These are phyloP conservation scores for Eustoma russellianum DNA, from an alignment of 257 asterid genomes.

Conservation along the genomic window DNA sequence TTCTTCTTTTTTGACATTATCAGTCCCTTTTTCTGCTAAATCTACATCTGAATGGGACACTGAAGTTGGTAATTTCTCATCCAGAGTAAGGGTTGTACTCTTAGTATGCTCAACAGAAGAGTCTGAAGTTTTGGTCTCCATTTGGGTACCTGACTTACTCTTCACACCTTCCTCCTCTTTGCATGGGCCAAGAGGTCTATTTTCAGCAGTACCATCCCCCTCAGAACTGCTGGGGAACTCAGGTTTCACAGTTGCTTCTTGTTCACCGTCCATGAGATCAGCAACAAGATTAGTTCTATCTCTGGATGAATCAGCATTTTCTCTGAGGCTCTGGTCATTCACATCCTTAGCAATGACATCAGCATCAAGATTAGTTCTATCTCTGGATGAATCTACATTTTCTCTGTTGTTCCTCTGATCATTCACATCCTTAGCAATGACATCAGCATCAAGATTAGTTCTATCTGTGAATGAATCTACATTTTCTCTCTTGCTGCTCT, in stretches of 20 bases:
- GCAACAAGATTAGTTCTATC: conserved; percentile 20
- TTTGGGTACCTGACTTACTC: conserved; percentile 15
- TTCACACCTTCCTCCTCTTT: conserved; percentile 24
- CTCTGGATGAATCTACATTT: conserved; percentile 21
- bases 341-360: conserved; percentile 7
- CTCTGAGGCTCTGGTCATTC: conserved; percentile 20
- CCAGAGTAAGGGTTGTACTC: conserved; percentile 23
- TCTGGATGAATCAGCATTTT: conserved; percentile 20
- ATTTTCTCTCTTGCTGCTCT: conserved; percentile 21
- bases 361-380: conserved; percentile 6
- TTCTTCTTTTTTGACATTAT: conserved; percentile 39
- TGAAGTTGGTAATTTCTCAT: conserved; percentile 33
- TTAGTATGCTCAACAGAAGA: conserved; percentile 29
- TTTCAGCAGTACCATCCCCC: conserved; percentile 33
- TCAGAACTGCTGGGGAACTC: conserved; percentile 26
- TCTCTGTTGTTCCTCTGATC: conserved; percentile 23
- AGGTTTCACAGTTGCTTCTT: conserved; percentile 31
- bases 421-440: conserved; percentile 10
- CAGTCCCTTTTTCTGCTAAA: conserved; percentile 30
- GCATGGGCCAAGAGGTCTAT: conserved; percentile 20
- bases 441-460: background rate
- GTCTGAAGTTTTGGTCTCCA: conserved; percentile 17
- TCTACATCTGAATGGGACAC: conserved; percentile 37
- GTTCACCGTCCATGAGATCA: conserved; percentile 24
- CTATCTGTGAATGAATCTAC: conserved; percentile 23